A percentile compares a stretch with the other conserved stretches of the same genome.
Evolutionary conservation across 371 early-diverging fungal species (phyloP).

Genomic region (Mortierella sp.): DNA sequence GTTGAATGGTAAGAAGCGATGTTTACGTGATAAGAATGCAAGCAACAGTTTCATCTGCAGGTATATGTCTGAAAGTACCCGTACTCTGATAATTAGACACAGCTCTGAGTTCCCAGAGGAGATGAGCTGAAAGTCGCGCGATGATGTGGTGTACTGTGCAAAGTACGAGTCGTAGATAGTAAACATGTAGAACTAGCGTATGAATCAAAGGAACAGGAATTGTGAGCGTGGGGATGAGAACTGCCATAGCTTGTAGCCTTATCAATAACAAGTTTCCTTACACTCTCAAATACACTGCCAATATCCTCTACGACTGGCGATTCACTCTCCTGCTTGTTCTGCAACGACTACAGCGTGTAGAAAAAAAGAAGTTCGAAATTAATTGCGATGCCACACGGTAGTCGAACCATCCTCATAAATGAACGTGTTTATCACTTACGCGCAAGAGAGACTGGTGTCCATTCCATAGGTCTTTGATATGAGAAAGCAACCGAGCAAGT

Average conservation of each 20-base stretch:
- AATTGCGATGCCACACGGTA: not conserved
- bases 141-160: conserved; percentile 49
- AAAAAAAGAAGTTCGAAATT: not conserved
- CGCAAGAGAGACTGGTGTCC: conserved; percentile 51
- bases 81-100: conserved; percentile 40
- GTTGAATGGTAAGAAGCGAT: not conserved
- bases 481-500: conserved; percentile 44
- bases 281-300: conserved; percentile 50
- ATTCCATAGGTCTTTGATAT: conserved; percentile 56
- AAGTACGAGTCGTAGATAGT: conserved; percentile 56
- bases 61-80: not conserved
- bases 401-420: no score
- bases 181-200: conserved; percentile 51
- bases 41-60: not conserved
- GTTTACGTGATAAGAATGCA: not conserved
- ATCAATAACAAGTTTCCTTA: not conserved
- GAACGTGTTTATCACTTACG: conserved; percentile 15
- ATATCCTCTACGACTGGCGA: conserved; percentile 41
- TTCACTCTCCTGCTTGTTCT: conserved; percentile 41
- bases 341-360: conserved; percentile 31
- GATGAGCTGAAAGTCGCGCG: conserved; percentile 45
- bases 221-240: not conserved
- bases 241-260: no score
- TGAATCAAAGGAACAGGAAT: not conserved
- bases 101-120: conserved; percentile 39